These are phyloP conservation scores for Cercospora beticola DNA, from an alignment of 2,329 filamentous ascomycete species.

Conservation along the genomic window DNA sequence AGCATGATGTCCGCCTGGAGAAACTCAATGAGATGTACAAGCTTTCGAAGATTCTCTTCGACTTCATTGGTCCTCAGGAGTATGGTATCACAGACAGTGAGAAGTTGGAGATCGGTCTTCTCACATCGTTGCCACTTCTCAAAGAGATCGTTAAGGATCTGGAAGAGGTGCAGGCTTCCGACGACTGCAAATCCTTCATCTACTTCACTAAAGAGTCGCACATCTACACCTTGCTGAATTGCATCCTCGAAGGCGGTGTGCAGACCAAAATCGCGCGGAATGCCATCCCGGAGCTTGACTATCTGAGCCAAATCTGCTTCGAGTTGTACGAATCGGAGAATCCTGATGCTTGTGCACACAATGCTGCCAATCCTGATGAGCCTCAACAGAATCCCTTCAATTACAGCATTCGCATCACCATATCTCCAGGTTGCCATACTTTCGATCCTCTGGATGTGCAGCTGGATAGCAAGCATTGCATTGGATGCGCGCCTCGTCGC, in stretches of 20 bases:
- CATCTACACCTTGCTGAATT: slow-evolving; percentile 97
- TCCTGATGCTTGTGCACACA: slow-evolving; percentile 51
- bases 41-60: slow-evolving; percentile 90
- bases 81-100: slow-evolving; percentile 95
- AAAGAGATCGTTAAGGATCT: slow-evolving; percentile 97
- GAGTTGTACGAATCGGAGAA: slow-evolving; percentile 96
- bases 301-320: slow-evolving; percentile 95
- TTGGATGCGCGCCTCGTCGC: slow-evolving; percentile 86
- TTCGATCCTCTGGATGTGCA: slow-evolving; percentile 96
- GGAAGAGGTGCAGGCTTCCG: slow-evolving; percentile 93
- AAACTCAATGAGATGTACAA: slow-evolving; percentile 91
- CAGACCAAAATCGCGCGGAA: slow-evolving; percentile 95
- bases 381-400: slow-evolving; percentile 57
- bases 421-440: slow-evolving; percentile 93
- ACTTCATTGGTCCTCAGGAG: slow-evolving; percentile 97
- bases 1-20: slow-evolving; percentile 79
- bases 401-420: slow-evolving; percentile 94
- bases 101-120: slow-evolving; percentile 95
- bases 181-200: slow-evolving; percentile 92
- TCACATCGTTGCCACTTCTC: slow-evolving; percentile 88
- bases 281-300: slow-evolving; percentile 94
- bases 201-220: slow-evolving; percentile 99
- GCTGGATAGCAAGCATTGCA: slow-evolving; percentile 93
- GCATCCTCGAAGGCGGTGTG: slow-evolving; percentile 93
- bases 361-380: slow-evolving; percentile 45